phyloP scores from a whole-genome alignment of 176 grass and related monocot genomes.

The Leersia perrieri region DNA sequence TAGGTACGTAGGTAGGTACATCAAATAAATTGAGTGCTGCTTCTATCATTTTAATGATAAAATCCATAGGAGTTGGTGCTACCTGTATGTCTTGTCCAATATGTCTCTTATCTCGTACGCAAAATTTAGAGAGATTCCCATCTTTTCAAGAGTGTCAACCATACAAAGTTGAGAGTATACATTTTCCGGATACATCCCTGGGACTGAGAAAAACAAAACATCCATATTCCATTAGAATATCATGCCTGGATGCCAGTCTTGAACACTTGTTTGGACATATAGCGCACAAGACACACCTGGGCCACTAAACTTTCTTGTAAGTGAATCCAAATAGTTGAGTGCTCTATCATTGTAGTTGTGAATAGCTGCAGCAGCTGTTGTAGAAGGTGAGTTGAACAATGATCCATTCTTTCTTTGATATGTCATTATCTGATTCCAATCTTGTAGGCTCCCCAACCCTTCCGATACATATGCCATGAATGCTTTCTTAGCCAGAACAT shows the following conservation, averaged over 20 bases:
- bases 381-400: conserved; percentile 62
- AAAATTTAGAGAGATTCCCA: conserved; percentile 57
- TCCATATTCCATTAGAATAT: background rate
- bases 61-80: background rate
- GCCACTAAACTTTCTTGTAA: conserved; percentile 42
- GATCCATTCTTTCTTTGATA: conserved; percentile 79
- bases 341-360: conserved; percentile 43
- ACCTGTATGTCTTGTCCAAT: conserved; percentile 65
- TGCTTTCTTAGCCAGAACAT: conserved; percentile 22
- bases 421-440: conserved; percentile 55
- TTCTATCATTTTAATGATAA: too few species aligned
- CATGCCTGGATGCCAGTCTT: background rate
- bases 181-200: conserved; percentile 39
- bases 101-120: conserved; percentile 48
- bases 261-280: too few species aligned
- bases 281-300: conserved; percentile 28
- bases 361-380: conserved; percentile 51
- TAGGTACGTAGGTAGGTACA: too few species aligned
- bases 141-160: conserved; percentile 61
- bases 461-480: conserved; percentile 73
- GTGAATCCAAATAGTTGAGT: conserved; percentile 48
- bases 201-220: conserved; percentile 38
- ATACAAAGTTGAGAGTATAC: conserved; percentile 49
- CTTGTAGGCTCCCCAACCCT: conserved; percentile 47
- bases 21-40: too few species aligned